These are phyloP conservation scores for Elsinoe fawcettii DNA, from an alignment of 2,329 filamentous ascomycete species.

Conservation along the genomic window DNA sequence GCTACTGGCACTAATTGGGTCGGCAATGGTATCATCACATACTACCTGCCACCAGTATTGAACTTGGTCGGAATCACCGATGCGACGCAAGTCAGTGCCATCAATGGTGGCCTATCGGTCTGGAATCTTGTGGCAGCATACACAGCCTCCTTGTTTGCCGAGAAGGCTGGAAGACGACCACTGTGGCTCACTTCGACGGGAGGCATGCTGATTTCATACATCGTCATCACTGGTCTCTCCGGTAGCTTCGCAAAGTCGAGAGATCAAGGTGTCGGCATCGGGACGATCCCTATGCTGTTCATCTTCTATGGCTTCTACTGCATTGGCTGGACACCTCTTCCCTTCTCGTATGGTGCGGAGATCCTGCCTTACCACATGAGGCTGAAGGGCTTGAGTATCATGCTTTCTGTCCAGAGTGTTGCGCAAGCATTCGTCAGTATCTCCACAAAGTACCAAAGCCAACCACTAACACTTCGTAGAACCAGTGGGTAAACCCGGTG, in stretches of 20 bases:
- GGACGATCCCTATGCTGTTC: slow-evolving; percentile 34
- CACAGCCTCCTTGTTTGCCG: slow-evolving; percentile 34
- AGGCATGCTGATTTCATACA: slow-evolving; percentile 33
- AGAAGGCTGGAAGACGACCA: slow-evolving; percentile 26
- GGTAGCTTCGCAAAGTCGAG: slow-evolving; percentile 43
- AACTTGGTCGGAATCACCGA: slow-evolving; percentile 26
- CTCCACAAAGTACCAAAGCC: too few species aligned
- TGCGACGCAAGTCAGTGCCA: slow-evolving; percentile 27
- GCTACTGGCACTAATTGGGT: slow-evolving; percentile 51
- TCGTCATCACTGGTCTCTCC: slow-evolving; percentile 33
- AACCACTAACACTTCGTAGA: not conserved
- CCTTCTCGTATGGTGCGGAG: slow-evolving; percentile 25
- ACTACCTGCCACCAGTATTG: slow-evolving; percentile 27
- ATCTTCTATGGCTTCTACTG: slow-evolving; percentile 34
- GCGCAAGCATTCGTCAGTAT: not conserved
- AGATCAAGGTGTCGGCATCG: slow-evolving; percentile 25
- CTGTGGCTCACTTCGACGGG: slow-evolving; percentile 28
- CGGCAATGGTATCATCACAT: slow-evolving; percentile 43
- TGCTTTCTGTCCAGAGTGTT: slow-evolving; percentile 7
- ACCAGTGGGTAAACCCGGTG: slow-evolving; percentile 18
- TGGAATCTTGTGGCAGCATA: slow-evolving; percentile 51
- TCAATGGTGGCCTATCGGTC: slow-evolving; percentile 50
- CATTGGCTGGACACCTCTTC: slow-evolving; percentile 28
- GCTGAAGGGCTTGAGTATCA: slow-evolving; percentile 16
- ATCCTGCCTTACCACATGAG: slow-evolving; percentile 24